Percentiles rank a stretch among this genome's conserved stretches.
Evolutionary conservation across 2,329 filamentous ascomycete species (phyloP).

Genomic region (Shiraia sp.): DNA sequence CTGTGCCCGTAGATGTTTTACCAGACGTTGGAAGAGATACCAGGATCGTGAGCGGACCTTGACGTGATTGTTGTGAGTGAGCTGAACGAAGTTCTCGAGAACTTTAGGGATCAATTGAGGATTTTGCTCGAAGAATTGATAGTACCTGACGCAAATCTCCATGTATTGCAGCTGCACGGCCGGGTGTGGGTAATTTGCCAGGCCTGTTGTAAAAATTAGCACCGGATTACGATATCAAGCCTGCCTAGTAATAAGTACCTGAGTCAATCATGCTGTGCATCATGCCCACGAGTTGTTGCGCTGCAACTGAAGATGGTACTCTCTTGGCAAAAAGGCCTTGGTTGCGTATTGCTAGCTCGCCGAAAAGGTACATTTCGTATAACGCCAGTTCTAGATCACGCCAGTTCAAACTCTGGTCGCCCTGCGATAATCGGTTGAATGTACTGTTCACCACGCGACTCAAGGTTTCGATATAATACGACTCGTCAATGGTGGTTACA

Average conservation of each 20-base stretch:
- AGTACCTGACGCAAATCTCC: constrained; percentile 96
- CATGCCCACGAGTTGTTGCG: constrained; percentile 84
- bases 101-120: constrained; percentile 80
- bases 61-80: constrained; percentile 85
- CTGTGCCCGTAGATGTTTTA: constrained; percentile 82
- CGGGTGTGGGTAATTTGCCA: constrained; percentile 84
- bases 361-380: constrained; percentile 94
- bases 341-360: constrained; percentile 87
- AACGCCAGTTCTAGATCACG: constrained; percentile 91
- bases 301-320: constrained; percentile 76
- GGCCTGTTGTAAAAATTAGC: no score
- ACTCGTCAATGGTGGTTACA: constrained; percentile 85
- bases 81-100: constrained; percentile 85
- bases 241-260: constrained; percentile 64
- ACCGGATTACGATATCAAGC: no score
- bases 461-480: constrained; percentile 83
- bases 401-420: constrained; percentile 81
- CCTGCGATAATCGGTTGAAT: constrained; percentile 75
- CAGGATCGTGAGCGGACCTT: constrained; percentile 90
- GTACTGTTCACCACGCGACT: constrained; percentile 87
- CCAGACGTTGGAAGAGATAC: constrained; percentile 94
- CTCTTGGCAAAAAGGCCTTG: constrained; percentile 86
- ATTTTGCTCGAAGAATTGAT: constrained; percentile 87
- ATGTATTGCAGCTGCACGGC: constrained; percentile 95
- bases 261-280: constrained; percentile 96